These are phyloP conservation scores for Solanum commersonii DNA, from an alignment of 257 asterid genomes.

Conservation along the genomic window DNA sequence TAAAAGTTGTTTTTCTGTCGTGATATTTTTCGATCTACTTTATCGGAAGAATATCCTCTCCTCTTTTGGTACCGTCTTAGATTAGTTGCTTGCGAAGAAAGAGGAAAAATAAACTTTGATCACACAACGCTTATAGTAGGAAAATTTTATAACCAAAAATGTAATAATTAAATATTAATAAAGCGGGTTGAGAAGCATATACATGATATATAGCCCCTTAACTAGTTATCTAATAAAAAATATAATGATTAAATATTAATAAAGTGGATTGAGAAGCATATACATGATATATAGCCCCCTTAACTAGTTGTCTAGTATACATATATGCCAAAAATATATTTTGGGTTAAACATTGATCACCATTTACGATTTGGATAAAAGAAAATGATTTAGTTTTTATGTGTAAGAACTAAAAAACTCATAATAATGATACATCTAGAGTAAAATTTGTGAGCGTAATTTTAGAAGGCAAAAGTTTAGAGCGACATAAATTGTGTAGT, in stretches of 20 bases:
- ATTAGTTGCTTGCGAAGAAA: neutral
- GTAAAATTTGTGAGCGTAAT: neutral
- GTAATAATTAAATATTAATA: no score
- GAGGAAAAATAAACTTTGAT: neutral
- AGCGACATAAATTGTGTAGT: neutral
- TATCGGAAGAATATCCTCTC: neutral
- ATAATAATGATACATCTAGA: neutral
- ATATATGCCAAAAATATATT: no score
- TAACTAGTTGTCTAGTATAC: no score
- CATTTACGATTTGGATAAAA: no score
- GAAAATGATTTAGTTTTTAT: neutral
- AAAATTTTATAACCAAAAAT: no score
- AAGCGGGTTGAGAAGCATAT: no score
- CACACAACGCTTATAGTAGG: neutral
- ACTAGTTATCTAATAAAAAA: no score
- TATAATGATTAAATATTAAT: no score
- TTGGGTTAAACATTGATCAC: no score
- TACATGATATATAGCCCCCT: no score
- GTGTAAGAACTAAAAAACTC: neutral
- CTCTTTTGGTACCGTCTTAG: neutral
- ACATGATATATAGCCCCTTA: no score
- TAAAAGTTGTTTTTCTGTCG: rapidly evolving
- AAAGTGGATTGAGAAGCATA: no score
- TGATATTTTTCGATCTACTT: neutral
- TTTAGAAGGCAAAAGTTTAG: neutral